Conservation (phyloP, 2,329 filamentous ascomycete genomes). For the Claviceps africana region DNA sequence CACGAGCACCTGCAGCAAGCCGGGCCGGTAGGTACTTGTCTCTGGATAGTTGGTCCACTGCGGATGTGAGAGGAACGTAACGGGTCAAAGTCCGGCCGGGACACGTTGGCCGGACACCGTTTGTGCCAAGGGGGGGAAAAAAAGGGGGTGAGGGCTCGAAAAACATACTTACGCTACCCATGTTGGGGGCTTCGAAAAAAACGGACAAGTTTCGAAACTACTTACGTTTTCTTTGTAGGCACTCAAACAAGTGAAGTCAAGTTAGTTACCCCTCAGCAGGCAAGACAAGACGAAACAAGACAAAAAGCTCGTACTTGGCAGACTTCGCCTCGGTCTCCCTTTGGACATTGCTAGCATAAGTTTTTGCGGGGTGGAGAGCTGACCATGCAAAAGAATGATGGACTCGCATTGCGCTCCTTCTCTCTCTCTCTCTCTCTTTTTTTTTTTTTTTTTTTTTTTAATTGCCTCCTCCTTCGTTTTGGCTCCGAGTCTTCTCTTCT, state of each 20-base stretch:
- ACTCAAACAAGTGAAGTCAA: not conserved
- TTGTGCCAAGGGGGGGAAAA: not conserved
- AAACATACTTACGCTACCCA: not conserved
- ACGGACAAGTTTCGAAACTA: too few relatives aligned
- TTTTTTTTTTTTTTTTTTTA: not conserved
- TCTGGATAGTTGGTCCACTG: not conserved
- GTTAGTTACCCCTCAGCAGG: not conserved
- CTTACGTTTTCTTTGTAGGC: too few relatives aligned
- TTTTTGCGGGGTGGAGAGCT: not conserved
- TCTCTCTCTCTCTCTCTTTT: not conserved
- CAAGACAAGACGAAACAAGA: not conserved
- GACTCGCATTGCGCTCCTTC: not conserved
- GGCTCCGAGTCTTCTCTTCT: not conserved
- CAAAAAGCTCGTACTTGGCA: too few relatives aligned
- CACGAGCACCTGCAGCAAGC: too few relatives aligned
- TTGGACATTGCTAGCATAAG: not conserved
- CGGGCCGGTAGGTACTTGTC: too few relatives aligned
- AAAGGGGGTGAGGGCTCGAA: not conserved
- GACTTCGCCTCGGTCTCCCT: not conserved
- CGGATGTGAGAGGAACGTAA: not conserved
- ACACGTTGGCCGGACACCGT: not conserved
- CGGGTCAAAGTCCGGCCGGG: not conserved
- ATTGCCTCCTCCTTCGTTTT: not conserved
- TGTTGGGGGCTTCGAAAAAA: not conserved
- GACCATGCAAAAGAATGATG: not conserved